These are phyloP conservation scores for Musa itinerans DNA, from an alignment of 176 grass and related monocot species.

Conservation along the genomic window DNA sequence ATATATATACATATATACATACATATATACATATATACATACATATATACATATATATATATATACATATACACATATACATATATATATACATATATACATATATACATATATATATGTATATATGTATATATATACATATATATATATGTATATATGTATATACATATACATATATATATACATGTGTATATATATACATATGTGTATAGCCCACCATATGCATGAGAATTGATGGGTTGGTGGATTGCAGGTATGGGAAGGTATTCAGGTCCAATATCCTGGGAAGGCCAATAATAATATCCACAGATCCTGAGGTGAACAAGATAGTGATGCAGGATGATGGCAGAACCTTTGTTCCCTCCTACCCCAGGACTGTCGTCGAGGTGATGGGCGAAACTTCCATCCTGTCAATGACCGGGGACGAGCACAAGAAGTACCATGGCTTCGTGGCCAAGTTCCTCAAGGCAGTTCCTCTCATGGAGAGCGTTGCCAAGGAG, in stretches of 20 bases:
- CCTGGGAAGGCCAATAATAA: conserved; percentile 6
- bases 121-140: no score
- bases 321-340: conserved; percentile 11
- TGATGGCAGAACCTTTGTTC: background rate
- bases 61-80: no score
- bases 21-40: no score
- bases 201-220: no score
- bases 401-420: conserved; percentile 4
- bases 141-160: no score
- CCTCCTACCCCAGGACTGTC: conserved; percentile 9
- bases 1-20: no score
- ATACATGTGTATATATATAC: no score
- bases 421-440: background rate
- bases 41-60: no score
- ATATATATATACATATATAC: no score
- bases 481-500: background rate
- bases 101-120: no score
- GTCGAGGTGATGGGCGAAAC: background rate
- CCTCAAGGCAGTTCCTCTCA: background rate
- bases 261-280: conserved; percentile 14
- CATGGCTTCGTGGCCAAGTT: conserved; percentile 7
- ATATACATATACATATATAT: no score
- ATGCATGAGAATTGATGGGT: no score
- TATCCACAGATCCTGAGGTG: conserved; percentile 11
- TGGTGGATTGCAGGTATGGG: background rate